A percentile compares a stretch with the other conserved stretches of the same genome.
Conservation (phyloP, 73 alveolate species). For the Tetrahymena thermophila region DNA sequence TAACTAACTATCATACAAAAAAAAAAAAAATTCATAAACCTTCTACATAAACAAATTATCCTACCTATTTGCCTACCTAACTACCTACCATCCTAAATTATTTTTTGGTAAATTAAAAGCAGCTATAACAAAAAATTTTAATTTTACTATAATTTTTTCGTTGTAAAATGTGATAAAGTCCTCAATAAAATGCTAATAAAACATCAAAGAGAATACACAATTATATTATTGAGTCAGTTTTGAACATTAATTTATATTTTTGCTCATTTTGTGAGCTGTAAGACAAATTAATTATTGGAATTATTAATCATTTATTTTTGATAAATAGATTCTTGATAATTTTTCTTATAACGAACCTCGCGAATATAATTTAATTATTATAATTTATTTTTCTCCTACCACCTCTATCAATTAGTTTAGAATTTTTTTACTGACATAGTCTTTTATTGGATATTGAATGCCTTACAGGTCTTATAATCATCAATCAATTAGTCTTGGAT, state of each 20-base stretch:
- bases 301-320: neutral
- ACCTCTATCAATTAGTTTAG: neutral
- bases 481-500: neutral
- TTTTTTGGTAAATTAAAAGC: neutral
- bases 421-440: neutral
- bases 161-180: neutral
- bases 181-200: too few relatives aligned
- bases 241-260: too few relatives aligned
- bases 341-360: neutral
- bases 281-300: neutral
- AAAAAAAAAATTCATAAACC: neutral
- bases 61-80: neutral
- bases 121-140: too few relatives aligned
- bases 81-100: neutral
- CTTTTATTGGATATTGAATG: neutral
- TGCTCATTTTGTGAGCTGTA: neutral
- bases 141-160: neutral
- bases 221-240: too few relatives aligned
- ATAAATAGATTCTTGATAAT: neutral
- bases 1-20: neutral
- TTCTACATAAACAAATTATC: neutral
- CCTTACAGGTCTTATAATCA: neutral
- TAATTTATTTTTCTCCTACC: neutral
- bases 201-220: too few relatives aligned
- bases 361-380: neutral